Evolutionary conservation across 225 moss, liverwort and hornwort species (phyloP).

Genomic region (Polytrichum formosum): DNA sequence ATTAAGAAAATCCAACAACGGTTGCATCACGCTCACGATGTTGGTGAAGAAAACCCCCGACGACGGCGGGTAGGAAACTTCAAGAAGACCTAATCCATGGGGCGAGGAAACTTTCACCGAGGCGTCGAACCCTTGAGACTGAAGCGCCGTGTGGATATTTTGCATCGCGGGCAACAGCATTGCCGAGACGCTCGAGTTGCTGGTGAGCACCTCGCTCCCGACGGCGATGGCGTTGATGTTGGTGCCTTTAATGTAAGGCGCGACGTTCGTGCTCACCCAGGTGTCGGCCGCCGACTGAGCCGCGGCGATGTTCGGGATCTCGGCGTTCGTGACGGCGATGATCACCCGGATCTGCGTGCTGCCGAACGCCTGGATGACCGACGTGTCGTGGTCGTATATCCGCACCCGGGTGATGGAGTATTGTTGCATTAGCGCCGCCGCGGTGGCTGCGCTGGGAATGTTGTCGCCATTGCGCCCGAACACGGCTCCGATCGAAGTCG

Average conservation of each 20-base stretch:
- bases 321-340: conserved; percentile 66
- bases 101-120: conserved; percentile 70
- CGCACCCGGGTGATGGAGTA: conserved; percentile 61
- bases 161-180: conserved; percentile 73
- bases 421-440: conserved; percentile 55
- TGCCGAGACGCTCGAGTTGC: conserved; percentile 17
- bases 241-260: conserved; percentile 48
- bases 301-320: conserved; percentile 43
- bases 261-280: conserved; percentile 69
- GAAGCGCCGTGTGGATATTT: conserved; percentile 65
- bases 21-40: conserved; percentile 25
- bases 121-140: conserved; percentile 40
- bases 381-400: conserved; percentile 59
- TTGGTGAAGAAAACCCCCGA: conserved; percentile 37
- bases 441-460: conserved; percentile 46
- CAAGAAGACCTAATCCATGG: conserved; percentile 59
- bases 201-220: conserved; percentile 69
- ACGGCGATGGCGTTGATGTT: conserved; percentile 78
- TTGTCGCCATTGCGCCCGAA: conserved; percentile 71
- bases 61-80: conserved; percentile 71
- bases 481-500: conserved; percentile 52
- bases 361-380: conserved; percentile 62
- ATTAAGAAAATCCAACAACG: conserved; percentile 55
- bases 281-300: conserved; percentile 45
- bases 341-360: conserved; percentile 60